phyloP scores from a whole-genome alignment of 345 rosid genomes.

The Syzygium grande region DNA sequence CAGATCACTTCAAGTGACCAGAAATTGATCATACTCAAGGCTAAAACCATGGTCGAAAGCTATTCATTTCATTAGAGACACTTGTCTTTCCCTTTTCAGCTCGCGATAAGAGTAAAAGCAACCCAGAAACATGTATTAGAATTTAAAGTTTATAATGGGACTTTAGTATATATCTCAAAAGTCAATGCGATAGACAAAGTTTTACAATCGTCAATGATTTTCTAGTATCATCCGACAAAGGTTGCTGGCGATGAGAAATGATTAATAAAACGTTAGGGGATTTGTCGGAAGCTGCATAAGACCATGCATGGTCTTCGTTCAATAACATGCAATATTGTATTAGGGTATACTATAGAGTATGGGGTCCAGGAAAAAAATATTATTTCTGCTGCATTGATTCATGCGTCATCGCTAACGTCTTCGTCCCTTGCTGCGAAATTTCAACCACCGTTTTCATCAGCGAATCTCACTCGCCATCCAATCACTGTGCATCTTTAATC shows the following conservation, averaged over 20 bases:
- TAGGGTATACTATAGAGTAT: not conserved
- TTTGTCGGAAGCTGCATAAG: not conserved
- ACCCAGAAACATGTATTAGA: not conserved
- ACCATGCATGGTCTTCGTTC: not conserved
- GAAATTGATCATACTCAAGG: not conserved
- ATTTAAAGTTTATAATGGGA: not conserved
- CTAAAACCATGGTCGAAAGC: not conserved
- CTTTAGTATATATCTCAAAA: not conserved
- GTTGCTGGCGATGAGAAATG: not conserved
- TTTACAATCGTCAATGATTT: not conserved
- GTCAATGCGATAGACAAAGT: not conserved
- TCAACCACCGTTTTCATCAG: slow-evolving; percentile 7
- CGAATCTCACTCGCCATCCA: not conserved
- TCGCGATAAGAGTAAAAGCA: not conserved
- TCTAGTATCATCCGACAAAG: not conserved
- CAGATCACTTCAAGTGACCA: not conserved
- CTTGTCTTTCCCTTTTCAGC: not conserved
- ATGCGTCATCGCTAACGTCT: not conserved
- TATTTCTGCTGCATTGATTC: not conserved
- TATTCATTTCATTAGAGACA: not conserved
- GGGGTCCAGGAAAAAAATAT: not conserved
- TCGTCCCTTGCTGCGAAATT: not conserved
- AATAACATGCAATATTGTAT: not conserved
- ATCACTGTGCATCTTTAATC: not conserved
- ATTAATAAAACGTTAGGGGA: not conserved